A percentile compares a stretch with the other conserved stretches of the same genome.
Conservation (phyloP, 1,284 basidiomycete genomes). For the Papiliotrema flavescens region DNA sequence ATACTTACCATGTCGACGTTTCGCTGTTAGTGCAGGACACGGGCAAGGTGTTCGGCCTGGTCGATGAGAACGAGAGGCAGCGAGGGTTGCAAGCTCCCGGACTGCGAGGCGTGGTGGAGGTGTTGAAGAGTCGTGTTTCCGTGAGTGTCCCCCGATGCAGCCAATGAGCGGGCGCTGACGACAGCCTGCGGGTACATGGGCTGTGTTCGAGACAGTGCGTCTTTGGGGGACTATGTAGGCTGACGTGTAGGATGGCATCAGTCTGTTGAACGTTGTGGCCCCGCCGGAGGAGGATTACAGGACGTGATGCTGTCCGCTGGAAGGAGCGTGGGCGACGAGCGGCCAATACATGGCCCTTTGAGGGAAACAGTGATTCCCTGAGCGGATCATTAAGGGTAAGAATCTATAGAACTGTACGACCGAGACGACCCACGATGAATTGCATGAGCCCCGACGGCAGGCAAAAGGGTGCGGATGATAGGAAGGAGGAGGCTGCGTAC, state of each 20-base stretch:
- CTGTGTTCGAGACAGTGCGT: slow-evolving; percentile 45
- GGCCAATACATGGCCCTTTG: slow-evolving; percentile 30
- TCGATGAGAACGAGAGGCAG: slow-evolving; percentile 40
- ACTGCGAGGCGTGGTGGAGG: slow-evolving; percentile 41
- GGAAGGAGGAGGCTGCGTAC: too few relatives aligned
- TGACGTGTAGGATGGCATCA: slow-evolving; percentile 32
- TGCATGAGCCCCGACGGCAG: too few relatives aligned
- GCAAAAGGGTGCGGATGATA: too few relatives aligned
- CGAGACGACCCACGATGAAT: background rate
- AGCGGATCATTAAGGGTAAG: too few relatives aligned
- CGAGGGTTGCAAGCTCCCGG: slow-evolving; percentile 26
- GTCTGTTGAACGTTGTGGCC: slow-evolving; percentile 30
- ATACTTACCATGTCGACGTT: slow-evolving; percentile 37
- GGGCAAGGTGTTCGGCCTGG: slow-evolving; percentile 38
- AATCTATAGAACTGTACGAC: background rate
- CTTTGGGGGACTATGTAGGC: background rate
- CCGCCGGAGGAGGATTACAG: slow-evolving; percentile 31
- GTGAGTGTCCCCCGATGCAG: slow-evolving; percentile 15
- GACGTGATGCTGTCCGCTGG: slow-evolving; percentile 30
- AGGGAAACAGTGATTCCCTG: slow-evolving; percentile 30
- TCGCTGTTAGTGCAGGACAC: slow-evolving; percentile 44
- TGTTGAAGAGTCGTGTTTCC: slow-evolving; percentile 40
- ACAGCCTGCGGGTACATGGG: slow-evolving; percentile 38
- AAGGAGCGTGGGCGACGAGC: slow-evolving; percentile 16
- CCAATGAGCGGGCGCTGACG: background rate